Evolutionary conservation across 2,329 filamentous ascomycete species (phyloP).

Genomic region (Fusarium sambucinum): DNA sequence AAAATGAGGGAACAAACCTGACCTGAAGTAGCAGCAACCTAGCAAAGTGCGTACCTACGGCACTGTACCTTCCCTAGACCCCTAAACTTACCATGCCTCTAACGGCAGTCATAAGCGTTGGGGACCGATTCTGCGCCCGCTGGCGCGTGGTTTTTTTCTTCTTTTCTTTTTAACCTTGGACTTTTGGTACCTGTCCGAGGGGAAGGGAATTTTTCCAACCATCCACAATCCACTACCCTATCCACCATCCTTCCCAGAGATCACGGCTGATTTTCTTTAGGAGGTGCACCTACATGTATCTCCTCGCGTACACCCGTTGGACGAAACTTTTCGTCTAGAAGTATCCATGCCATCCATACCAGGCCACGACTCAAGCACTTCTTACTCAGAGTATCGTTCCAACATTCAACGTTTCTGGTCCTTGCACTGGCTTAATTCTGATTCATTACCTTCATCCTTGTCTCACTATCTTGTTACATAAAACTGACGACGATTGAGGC

Average conservation of each 20-base stretch:
- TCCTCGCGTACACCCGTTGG: slow-evolving; percentile 33
- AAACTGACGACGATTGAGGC: neutral
- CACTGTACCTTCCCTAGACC: slow-evolving; percentile 33
- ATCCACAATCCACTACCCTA: neutral
- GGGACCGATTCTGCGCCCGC: slow-evolving; percentile 25
- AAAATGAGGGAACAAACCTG: slow-evolving; percentile 3
- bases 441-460: neutral
- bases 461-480: slow-evolving; percentile 1
- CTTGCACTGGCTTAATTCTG: neutral
- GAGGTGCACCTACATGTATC: slow-evolving; percentile 15
- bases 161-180: neutral
- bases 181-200: slow-evolving; percentile 20
- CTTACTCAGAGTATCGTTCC: slow-evolving; percentile 18
- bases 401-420: neutral
- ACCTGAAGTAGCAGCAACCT: slow-evolving; percentile 13
- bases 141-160: slow-evolving; percentile 33
- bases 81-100: slow-evolving; percentile 38
- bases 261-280: slow-evolving; percentile 31
- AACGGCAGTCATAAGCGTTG: slow-evolving; percentile 41
- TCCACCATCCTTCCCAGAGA: slow-evolving; percentile 7
- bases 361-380: slow-evolving; percentile 24
- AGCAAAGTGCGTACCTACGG: slow-evolving; percentile 9
- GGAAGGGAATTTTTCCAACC: slow-evolving; percentile 15
- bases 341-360: slow-evolving; percentile 18
- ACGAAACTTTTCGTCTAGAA: slow-evolving; percentile 23